Base-by-base conservation (phyloP, 257 asterid species). In the Rubia yunnanensis region DNA sequence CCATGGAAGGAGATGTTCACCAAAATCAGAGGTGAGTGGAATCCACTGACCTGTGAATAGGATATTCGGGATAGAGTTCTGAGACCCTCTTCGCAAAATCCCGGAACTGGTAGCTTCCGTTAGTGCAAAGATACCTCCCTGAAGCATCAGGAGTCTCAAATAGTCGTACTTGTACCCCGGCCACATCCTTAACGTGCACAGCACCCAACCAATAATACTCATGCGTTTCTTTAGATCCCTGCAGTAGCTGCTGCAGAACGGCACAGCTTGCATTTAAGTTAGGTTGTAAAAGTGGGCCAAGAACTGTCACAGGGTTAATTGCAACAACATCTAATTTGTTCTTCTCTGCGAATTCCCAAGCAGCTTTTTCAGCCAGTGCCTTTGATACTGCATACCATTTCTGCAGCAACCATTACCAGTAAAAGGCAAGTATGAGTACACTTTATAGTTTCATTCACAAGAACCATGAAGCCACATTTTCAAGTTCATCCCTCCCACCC, bases 371-470 rank as follows among this genome's bases (percentile, higher is more conserved):
- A 0, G 96, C 98, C 54, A 88, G 61, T 30, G 95, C 82, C 78
- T 92, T 92, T 7, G 98, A 92, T 14, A 92, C 87, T 1, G 98
- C 95, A 72, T 92, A 92, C 96, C 96, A 88, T 84, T 81, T 85
- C 95, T 91, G 84, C 57, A 67, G 39, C 13, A 65, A 66, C 56
- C 18, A 65, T 48, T 52, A 56, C 23, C 27, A 15, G 20, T 60
- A 22, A 34, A 35, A 14, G 61, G 22, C 5, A 46, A 62, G 38
- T 26, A 70, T 18, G 5, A 32, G 28, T 32, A 48, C n/a, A n/a
- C n/a, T n/a, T n/a, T n/a, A n/a, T n/a, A n/a, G n/a, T n/a, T n/a
- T n/a, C 26, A 20, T 54, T 34, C 54, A 34, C 39, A 66, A 66
- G 23, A 32, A 31, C 1, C 62, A 52, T 60, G 34, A 9, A 32